phyloP scores from a whole-genome alignment of 2,329 filamentous ascomycete species.

The Fusarium agapanthi region DNA sequence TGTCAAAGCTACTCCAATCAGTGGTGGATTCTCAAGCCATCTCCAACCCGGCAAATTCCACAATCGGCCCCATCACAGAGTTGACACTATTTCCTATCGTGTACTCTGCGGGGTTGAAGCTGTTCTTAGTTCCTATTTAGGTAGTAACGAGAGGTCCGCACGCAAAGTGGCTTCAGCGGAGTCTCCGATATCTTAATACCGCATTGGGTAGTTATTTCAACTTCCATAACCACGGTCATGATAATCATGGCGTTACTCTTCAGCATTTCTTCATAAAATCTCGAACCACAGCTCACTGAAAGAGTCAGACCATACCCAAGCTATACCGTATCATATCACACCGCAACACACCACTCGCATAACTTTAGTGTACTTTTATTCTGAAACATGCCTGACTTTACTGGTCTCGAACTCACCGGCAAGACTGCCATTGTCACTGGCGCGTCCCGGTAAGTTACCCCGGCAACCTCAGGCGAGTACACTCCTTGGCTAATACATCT shows the following conservation, averaged over 20 bases:
- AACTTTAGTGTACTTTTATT: neutral
- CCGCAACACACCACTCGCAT: neutral
- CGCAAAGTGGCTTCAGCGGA: neutral
- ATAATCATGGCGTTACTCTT: neutral
- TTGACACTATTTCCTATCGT: neutral
- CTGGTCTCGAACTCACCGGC: neutral
- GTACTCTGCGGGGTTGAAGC: neutral
- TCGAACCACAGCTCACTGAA: neutral
- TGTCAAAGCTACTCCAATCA: neutral
- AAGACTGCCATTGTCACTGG: neutral
- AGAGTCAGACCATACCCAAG: neutral
- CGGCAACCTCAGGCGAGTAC: neutral
- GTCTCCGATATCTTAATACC: neutral
- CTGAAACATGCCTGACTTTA: neutral
- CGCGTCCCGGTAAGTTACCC: neutral
- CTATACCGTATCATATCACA: neutral
- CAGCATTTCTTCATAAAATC: neutral
- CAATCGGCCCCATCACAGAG: neutral
- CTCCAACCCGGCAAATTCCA: neutral
- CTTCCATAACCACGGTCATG: neutral
- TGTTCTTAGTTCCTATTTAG: neutral
- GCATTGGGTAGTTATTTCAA: neutral
- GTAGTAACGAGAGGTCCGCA: neutral
- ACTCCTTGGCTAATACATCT: neutral
- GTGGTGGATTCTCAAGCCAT: neutral